phyloP scores from a whole-genome alignment of 495 filamentous ascomycete species.

The Sporormia fimetaria region DNA sequence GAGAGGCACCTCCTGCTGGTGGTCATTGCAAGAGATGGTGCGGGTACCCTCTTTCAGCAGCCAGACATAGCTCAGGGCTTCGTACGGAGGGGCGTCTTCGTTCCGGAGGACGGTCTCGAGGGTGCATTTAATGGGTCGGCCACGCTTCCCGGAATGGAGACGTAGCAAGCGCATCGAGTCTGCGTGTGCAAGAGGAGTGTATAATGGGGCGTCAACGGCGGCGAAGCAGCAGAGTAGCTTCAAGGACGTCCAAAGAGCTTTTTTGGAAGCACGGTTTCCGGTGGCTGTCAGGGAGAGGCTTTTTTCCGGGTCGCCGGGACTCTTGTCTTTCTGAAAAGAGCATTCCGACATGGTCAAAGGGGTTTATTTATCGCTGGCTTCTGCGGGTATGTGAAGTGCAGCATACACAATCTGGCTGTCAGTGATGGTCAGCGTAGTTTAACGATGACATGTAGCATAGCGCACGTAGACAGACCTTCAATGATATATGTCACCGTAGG shows the following conservation, averaged over 20 bases:
- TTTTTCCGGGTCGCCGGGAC: no score
- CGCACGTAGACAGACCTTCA: no score
- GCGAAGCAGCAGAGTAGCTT: neutral
- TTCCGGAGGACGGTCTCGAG: neutral
- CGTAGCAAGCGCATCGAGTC: constrained; percentile 19
- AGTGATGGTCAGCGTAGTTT: no score
- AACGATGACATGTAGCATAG: no score
- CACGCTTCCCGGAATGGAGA: constrained; percentile 2
- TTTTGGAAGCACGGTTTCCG: neutral
- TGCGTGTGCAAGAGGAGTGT: constrained; percentile 4
- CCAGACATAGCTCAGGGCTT: constrained; percentile 21
- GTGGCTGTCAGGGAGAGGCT: no score
- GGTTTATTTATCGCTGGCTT: no score
- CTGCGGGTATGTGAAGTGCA: no score
- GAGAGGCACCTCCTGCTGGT: neutral
- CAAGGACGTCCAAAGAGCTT: neutral
- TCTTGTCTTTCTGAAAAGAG: no score
- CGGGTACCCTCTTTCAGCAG: neutral
- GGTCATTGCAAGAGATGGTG: constrained; percentile 1
- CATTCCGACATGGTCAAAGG: no score
- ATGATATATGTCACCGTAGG: no score
- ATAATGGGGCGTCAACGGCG: constrained; percentile 1
- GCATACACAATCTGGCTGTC: no score
- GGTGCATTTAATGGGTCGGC: neutral
- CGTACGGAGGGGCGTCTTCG: constrained; percentile 5